Evolutionary conservation across 768 basidiomycete species (phyloP), one percentile per base, ranked within the genome.

Genomic region (Phlebiopsis flavidoalba): DNA sequence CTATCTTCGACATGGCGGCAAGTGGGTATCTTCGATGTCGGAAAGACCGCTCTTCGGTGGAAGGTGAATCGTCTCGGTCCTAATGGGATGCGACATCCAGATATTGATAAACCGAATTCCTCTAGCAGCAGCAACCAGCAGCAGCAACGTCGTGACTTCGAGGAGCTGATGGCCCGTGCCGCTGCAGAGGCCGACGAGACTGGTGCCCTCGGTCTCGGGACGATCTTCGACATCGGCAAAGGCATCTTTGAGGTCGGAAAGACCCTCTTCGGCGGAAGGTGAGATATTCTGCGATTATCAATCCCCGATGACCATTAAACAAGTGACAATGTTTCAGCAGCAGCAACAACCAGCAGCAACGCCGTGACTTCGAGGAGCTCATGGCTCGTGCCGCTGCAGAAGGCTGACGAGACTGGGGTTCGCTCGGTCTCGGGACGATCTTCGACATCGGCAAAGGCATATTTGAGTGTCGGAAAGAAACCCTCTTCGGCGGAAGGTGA

Each of bases 271-370:
- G 53, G 33, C n/a, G 53, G 40, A 43, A 43, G 17, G 40, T 43
- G 10, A 43, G 40, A 12, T 31, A 6, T 17, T 31, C 26, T 6
- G 26, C 6, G 26, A 2, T 31, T 31, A 3, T 31, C 26, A 31
- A 31, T 31, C 6, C 26, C 6, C 26, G 6, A 31, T 6, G 6
- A 6, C 6, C 2, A 31, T 31, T 31, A 6, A 31, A 31, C 3
- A 31, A 2, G 45, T 31, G 5, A 11, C 17, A n/a, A 24, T 46
- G 5, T 37, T 24, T 46, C 22, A 10, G 43, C 26, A 26, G 53
- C n/a, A 54, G 21, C 53, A 50, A 15, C 46, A 50, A 50, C 55
- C 55, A 57, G 46, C 37, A 57, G 19, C 55, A 57, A 40, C 55
- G 55, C 26, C 55, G 55, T 10, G 46, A 58, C 7, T 58, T 58